Evolutionary conservation across 2,329 filamentous ascomycete species (phyloP), one percentile per base, ranked within the genome.

Genomic region (Xylaria sp.): DNA sequence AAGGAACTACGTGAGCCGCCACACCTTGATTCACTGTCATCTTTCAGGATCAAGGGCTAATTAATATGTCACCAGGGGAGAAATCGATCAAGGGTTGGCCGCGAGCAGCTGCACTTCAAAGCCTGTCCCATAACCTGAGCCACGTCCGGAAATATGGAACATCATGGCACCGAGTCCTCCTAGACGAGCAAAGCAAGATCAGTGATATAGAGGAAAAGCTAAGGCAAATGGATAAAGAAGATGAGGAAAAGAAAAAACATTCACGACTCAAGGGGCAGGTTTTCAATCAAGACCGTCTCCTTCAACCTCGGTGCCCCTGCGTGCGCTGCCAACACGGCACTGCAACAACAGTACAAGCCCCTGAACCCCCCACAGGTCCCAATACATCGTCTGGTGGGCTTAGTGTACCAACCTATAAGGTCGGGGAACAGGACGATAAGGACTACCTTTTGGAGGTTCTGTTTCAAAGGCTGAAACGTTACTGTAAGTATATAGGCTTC

Each of bases 171-270:
- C 44, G 40, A 39, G 20, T 50, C 1, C 21, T 50, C 11, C 11
- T 52, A 5, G 22, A 52, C 17, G 22, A 52, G 8, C 18, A 56
- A 26, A 47, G 37, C 2, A 40, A 50, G 22, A 52, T 56, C 6
- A 34, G 19, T 1, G 13, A 18, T 13, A 39, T 47, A 26, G 42
- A 50, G 22, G 40, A 44, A 4, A 22, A 38, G 26, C 13, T 47
- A 11, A 45, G 22, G 18, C 16, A 38, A n/a, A 8, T 46, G 26
- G 49, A 56, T 17, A 44, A 42, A 29, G 22, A 39, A 18, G 44
- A 46, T 4, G 29, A 21, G 21, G 18, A n/a, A n/a, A n/a, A n/a
- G n/a, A n/a, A 26, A 18, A 17, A 24, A 18, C 19, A 29, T 11
- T 17, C n/a, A 17, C 21, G 13, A 4, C 2, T 43, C 6, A 26